Percentiles rank a stretch among this genome's conserved stretches.
Conservation (phyloP, 2,329 filamentous ascomycete species). For the Tolypocladium ophioglossoides region DNA sequence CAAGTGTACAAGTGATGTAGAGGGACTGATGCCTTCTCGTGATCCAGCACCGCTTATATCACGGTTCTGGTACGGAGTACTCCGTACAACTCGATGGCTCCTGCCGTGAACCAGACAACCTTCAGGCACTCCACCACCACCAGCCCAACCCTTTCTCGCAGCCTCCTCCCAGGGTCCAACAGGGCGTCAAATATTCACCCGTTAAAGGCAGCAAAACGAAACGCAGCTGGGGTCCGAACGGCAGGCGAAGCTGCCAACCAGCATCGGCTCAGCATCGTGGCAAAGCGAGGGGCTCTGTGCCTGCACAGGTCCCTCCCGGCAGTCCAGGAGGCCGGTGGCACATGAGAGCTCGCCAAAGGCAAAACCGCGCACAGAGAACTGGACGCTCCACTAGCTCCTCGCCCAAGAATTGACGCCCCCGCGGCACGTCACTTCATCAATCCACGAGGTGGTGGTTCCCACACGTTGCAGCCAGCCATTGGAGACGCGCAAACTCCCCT, state of each 20-base stretch:
- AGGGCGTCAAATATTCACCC: neutral
- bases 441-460: neutral
- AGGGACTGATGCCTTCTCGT: neutral
- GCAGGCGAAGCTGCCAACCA: too few species aligned
- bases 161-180: neutral
- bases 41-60: neutral
- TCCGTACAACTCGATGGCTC: neutral
- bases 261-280: too few species aligned
- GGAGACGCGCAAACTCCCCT: neutral
- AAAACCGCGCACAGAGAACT: neutral
- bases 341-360: neutral
- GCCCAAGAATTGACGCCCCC: neutral
- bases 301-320: neutral
- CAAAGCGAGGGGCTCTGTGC: too few species aligned
- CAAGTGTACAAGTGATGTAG: neutral
- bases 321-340: neutral
- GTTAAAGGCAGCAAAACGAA: neutral
- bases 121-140: neutral
- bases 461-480: neutral
- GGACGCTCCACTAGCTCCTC: too few species aligned
- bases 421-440: neutral
- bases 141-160: neutral
- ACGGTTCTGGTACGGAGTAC: neutral
- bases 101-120: neutral
- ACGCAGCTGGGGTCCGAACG: neutral